Evolutionary conservation across 306 rosid species (phyloP), one percentile per base, ranked within the genome.

Genomic region (Mimosa bimucronata): DNA sequence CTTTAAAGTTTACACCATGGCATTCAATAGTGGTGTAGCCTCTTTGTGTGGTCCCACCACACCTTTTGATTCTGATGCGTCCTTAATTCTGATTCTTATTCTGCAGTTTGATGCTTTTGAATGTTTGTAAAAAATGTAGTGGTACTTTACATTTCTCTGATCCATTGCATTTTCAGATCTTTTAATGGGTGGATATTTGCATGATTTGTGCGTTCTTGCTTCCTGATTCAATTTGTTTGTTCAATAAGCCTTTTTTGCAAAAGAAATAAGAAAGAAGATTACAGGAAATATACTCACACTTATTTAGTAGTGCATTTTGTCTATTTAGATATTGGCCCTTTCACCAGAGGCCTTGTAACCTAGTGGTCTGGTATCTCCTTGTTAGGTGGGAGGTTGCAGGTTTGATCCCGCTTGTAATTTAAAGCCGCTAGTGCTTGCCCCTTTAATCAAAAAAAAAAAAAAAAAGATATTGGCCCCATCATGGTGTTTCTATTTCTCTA

Each of bases 121-220:
- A n/a, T 44, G 48, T 14, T 25, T 26, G 19, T n/a, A 60, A 60
- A 60, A 26, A 13, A 18, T 28, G 37, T 18, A 0, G 19, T 26
- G 19, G 14, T 60, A 28, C 37, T 60, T 13, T 13, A 12, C 31
- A 60, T 23, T 21, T 60, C 19, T 25, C 66, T 53, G 42, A 38
- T 21, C 3, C 1, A 31, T 64, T 66, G 52, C 66, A 46, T 66
- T 65, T 65, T 66, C 21, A 19, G n/a, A 28, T 62, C 34, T 45
- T 76, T 76, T 66, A 62, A 66, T 34, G 53, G 41, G 28, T 40
- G 68, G 68, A 78, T 53, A 38, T 68, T 18, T 68, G 14, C 58
- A 68, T 67, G 75, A 55, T 55, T 40, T 78, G 14, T 44, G 50
- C 50, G 3, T 45, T 3, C 50, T 45, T 45, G 50, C 50, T 45